These are phyloP conservation scores for Eutypella sp. DNA, from an alignment of 2,329 filamentous ascomycete genomes.

Conservation along the genomic window DNA sequence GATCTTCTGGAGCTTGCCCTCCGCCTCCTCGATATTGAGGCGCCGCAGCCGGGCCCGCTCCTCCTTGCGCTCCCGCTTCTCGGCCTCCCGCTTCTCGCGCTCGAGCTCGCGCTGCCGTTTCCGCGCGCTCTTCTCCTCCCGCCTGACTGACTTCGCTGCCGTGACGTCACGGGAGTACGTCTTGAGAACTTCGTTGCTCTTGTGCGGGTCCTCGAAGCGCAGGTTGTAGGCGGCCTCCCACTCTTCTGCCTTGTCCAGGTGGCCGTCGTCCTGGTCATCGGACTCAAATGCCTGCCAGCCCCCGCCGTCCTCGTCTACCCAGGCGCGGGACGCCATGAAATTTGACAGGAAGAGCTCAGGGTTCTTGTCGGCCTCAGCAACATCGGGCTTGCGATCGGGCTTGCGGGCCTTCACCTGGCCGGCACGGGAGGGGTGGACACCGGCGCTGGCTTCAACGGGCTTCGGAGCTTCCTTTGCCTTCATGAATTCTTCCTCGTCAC, in stretches of 20 bases:
- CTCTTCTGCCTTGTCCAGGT: conserved; percentile 70
- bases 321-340: conserved; percentile 87
- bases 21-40: conserved; percentile 85
- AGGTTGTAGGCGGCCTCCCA: conserved; percentile 94
- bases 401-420: conserved; percentile 46
- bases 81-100: conserved; percentile 69
- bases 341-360: conserved; percentile 92
- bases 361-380: conserved; percentile 76
- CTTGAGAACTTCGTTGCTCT: conserved; percentile 80
- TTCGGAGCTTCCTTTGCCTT: conserved; percentile 54
- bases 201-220: conserved; percentile 87
- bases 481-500: conserved; percentile 63
- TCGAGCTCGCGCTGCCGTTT: conserved; percentile 77
- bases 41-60: conserved; percentile 81
- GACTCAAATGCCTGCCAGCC: conserved; percentile 83
- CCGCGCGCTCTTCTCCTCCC: conserved; percentile 73
- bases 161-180: conserved; percentile 86
- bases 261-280: conserved; percentile 70
- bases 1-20: conserved; percentile 81
- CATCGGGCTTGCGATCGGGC: conserved; percentile 59
- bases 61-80: conserved; percentile 68
- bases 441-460: conserved; percentile 29
- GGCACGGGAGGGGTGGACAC: conserved; percentile 53
- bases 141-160: conserved; percentile 75
- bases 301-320: conserved; percentile 65